Percentiles rank a stretch among this genome's conserved stretches.
phyloP scores from a whole-genome alignment of 352 stramenopile genomes.

The Globisporangium nodosum region DNA sequence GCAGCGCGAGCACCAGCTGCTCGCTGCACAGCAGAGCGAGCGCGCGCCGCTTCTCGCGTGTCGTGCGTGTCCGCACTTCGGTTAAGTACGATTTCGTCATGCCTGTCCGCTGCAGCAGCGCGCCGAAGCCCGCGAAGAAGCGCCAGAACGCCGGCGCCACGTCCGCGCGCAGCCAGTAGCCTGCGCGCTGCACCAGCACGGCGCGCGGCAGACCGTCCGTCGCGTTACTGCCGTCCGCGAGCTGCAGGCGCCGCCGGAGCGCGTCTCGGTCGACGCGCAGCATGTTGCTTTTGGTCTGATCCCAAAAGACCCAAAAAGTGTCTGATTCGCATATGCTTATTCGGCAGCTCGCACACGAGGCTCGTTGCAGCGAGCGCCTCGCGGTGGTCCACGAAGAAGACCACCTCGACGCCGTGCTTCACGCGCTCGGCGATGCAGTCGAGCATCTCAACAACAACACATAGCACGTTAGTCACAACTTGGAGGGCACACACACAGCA shows the following conservation, averaged over 20 bases:
- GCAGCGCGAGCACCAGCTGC: constrained; percentile 62
- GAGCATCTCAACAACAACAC: too few relatives aligned
- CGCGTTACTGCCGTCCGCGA: constrained; percentile 16
- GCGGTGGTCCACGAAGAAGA: too few relatives aligned
- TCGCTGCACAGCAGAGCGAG: constrained; percentile 48
- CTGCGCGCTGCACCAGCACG: constrained; percentile 57
- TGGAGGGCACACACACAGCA: too few relatives aligned
- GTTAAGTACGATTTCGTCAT: neutral
- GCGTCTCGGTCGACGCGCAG: constrained; percentile 55
- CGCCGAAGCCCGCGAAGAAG: constrained; percentile 35
- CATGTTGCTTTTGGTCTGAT: neutral
- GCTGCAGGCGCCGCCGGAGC: constrained; percentile 47
- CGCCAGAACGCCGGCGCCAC: constrained; percentile 59
- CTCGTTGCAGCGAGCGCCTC: too few relatives aligned
- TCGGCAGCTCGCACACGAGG: too few relatives aligned
- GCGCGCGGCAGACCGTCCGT: constrained; percentile 39
- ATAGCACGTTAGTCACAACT: too few relatives aligned
- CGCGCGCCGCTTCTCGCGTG: constrained; percentile 13
- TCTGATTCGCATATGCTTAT: neutral
- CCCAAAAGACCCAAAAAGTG: neutral
- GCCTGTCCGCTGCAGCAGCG: constrained; percentile 17
- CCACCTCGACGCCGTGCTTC: too few relatives aligned
- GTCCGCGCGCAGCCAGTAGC: constrained; percentile 60
- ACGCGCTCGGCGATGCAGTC: too few relatives aligned
- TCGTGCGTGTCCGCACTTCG: constrained; percentile 10